Evolutionary conservation across 805 yeast genomes (phyloP).

Genomic region (Kazachstania viticola): DNA sequence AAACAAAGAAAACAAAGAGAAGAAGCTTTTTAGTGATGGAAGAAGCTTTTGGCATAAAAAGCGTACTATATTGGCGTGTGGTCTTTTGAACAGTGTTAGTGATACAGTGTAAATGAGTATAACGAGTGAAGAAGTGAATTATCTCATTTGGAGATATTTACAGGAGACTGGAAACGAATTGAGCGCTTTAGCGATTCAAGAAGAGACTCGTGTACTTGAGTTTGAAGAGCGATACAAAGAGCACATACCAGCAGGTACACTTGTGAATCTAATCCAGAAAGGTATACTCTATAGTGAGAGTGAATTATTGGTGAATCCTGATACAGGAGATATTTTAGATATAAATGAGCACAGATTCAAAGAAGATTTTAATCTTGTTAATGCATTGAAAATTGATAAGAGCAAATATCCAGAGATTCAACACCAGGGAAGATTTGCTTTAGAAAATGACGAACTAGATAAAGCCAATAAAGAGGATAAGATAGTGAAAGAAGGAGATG

Average conservation of each 20-base stretch:
- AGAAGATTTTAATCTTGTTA: conserved; percentile 40
- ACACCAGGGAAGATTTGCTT: conserved; percentile 24
- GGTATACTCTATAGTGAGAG: conserved; percentile 73
- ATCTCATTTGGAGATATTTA: conserved; percentile 83
- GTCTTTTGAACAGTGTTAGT: too few relatives aligned
- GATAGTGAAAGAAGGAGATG: background rate
- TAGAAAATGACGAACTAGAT: conserved; percentile 8
- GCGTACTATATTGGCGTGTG: too few relatives aligned
- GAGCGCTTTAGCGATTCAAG: conserved; percentile 69
- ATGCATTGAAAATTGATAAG: conserved; percentile 38
- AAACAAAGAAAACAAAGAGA: too few relatives aligned
- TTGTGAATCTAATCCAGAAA: conserved; percentile 73
- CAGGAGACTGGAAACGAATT: conserved; percentile 75
- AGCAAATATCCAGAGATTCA: conserved; percentile 23
- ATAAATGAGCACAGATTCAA: conserved; percentile 15
- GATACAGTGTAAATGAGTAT: conserved; percentile 79
- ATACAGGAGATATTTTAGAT: conserved; percentile 15
- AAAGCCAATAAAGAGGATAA: conserved; percentile 1
- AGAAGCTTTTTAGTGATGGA: background rate
- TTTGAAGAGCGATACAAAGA: conserved; percentile 41
- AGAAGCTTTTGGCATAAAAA: too few relatives aligned
- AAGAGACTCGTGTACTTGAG: conserved; percentile 52
- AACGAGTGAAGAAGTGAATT: conserved; percentile 75
- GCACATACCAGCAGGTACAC: conserved; percentile 62
- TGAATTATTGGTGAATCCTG: conserved; percentile 40